Base-by-base conservation (phyloP, 495 filamentous ascomycete species). In the Lindgomyces ingoldianus region DNA sequence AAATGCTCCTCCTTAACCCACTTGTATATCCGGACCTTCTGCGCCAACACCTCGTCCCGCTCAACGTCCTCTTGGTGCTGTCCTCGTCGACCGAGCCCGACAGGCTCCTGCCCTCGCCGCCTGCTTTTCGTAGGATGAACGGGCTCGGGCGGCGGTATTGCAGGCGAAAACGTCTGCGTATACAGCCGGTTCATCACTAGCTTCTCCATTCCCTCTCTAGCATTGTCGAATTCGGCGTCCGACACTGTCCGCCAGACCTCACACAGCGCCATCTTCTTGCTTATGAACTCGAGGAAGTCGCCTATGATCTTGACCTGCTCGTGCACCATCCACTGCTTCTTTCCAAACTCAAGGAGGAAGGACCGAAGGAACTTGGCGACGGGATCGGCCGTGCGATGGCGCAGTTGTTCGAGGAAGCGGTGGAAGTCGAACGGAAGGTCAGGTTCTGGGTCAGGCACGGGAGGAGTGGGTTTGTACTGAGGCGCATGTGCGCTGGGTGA, bases 31-130 rank as follows among this genome's bases (percentile, higher is more conserved):
- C 88, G 85, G 62, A 99, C 89, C 78, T 97, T 98, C 75, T 98
- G 95, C 1, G 91, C 89, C 51, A 99, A 78, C 19, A 99, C 84
- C 52, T 96, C 94, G 75, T 99, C 94, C 26, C 94, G 82, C 73
- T 99, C 94, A 52, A 99, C 91, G 75, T 99, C 94, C 74, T 99
- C 94, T 75, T 99, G 95, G 73, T 99, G 94, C 73, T 99, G 94
- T 4, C 94, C 94, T 65, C 87, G 83, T 64, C 94, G 82, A 49
- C 94, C 93, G 0, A 91, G 90, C 4, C 91, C 90, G 73, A 89
- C 79, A 0, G 84, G 80, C 47, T 85, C 83, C 55, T 92, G 89
- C 22, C 86, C 84, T 68, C 84, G 86, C 64, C 84, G 81, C 71
- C 85, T 89, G 27, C 86, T 85, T 71, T 87, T 93, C 45, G 81